Percentiles rank a stretch among this genome's conserved stretches.
Evolutionary conservation across 129 eudicot genomes (phyloP).

Genomic region (Chrysanthemum lavandulifolium): DNA sequence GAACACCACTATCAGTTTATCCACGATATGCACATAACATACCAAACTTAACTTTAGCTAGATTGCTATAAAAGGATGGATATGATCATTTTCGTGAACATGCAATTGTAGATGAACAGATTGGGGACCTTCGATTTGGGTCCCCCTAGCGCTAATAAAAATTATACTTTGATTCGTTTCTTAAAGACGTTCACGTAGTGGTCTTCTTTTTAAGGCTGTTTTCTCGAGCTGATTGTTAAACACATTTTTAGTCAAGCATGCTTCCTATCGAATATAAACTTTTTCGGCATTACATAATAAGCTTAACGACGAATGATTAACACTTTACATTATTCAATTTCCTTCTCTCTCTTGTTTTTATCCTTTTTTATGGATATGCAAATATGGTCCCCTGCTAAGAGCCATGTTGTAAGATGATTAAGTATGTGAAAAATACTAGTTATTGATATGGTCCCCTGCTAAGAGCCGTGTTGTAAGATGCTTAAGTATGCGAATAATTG

Average conservation of each 20-base stretch:
- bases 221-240: slow-evolving; percentile 17
- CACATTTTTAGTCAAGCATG: slow-evolving; percentile 25
- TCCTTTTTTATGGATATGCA: not conserved
- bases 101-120: slow-evolving; percentile 5
- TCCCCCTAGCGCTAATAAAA: not conserved
- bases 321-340: slow-evolving; percentile 23
- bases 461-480: slow-evolving; percentile 26
- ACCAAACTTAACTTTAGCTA: no score
- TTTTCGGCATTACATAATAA: slow-evolving; percentile 11
- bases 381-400: slow-evolving; percentile 39
- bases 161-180: not conserved
- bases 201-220: slow-evolving; percentile 20
- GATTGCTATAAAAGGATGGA: no score
- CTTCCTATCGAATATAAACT: slow-evolving; percentile 25
- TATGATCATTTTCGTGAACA: not conserved
- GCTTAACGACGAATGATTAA: slow-evolving; percentile 8
- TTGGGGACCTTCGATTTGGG: slow-evolving; percentile 9
- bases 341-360: slow-evolving; percentile 15
- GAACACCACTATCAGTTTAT: no score
- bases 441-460: slow-evolving; percentile 34
- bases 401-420: slow-evolving; percentile 21
- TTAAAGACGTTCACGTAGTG: slow-evolving; percentile 3
- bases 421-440: not conserved
- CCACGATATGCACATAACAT: no score
- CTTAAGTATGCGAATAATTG: slow-evolving; percentile 25